These are phyloP conservation scores for Coemansia sp. DNA, from an alignment of 192 early-diverging fungal species.

Conservation along the genomic window DNA sequence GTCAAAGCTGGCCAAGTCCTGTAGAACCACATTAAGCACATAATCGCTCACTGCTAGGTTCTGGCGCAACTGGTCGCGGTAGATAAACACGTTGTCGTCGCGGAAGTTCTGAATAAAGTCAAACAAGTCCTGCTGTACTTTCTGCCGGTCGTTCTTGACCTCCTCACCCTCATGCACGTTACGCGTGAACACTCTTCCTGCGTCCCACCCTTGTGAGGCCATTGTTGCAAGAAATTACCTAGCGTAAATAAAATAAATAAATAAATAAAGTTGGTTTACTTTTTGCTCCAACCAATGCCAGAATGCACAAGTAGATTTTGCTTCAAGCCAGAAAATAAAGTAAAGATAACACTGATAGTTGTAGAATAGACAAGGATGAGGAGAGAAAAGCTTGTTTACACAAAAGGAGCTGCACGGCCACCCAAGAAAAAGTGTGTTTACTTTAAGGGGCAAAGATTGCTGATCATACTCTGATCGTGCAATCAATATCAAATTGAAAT, in stretches of 20 bases:
- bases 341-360: background rate
- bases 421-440: background rate
- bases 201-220: slow-evolving; percentile 75
- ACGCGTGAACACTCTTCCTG: slow-evolving; percentile 73
- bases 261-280: background rate
- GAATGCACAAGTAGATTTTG: slow-evolving; percentile 1
- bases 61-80: slow-evolving; percentile 89
- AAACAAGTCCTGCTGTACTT: slow-evolving; percentile 68
- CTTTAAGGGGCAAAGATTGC: background rate
- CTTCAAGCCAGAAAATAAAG: background rate
- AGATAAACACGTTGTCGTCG: slow-evolving; percentile 81
- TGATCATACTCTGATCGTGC: background rate
- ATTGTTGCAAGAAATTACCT: background rate
- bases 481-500: background rate
- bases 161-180: slow-evolving; percentile 66
- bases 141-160: slow-evolving; percentile 59
- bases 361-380: background rate
- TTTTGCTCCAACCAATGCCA: background rate
- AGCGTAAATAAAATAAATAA: background rate
- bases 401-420: background rate
- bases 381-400: slow-evolving; percentile 6
- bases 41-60: slow-evolving; percentile 77
- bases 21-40: slow-evolving; percentile 86
- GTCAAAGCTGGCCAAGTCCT: slow-evolving; percentile 81
- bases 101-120: slow-evolving; percentile 88